Evolutionary conservation across 2,329 filamentous ascomycete species (phyloP).

Genomic region (Paecilomyces niveus): DNA sequence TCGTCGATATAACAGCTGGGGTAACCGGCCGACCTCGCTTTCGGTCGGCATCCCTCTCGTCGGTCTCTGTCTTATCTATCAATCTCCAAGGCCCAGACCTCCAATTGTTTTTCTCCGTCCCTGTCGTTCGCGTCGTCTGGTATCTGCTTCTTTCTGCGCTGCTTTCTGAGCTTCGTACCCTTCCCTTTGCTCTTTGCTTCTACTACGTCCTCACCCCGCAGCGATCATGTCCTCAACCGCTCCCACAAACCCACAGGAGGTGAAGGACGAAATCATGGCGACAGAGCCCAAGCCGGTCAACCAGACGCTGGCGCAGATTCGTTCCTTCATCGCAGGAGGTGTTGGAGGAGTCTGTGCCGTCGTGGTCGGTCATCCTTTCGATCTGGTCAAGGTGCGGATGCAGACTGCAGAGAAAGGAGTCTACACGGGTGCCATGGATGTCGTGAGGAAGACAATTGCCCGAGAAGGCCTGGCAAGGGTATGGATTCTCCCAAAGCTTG

Average conservation of each 20-base stretch:
- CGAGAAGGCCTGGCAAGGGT: slow-evolving; percentile 67
- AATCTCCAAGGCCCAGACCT: neutral
- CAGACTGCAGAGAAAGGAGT: slow-evolving; percentile 94
- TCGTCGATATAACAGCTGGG: neutral
- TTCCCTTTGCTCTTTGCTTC: neutral
- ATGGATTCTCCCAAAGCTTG: slow-evolving; percentile 11
- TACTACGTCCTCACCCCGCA: neutral
- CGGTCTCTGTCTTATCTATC: neutral
- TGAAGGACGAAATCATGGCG: neutral
- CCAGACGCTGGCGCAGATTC: slow-evolving; percentile 56
- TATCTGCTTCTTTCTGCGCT: neutral
- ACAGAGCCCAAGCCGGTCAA: slow-evolving; percentile 20
- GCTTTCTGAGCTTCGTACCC: neutral
- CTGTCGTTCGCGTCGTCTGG: neutral
- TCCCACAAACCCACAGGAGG: neutral
- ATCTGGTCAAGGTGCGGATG: slow-evolving; percentile 93
- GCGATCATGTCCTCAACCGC: neutral
- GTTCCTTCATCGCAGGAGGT: slow-evolving; percentile 80
- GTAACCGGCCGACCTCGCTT: neutral
- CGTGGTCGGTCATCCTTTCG: slow-evolving; percentile 90
- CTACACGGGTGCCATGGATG: slow-evolving; percentile 84
- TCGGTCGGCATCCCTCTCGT: neutral
- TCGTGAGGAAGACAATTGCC: slow-evolving; percentile 80
- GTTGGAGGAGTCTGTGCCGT: slow-evolving; percentile 93
- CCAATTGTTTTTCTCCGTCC: neutral